A percentile compares a stretch with the other conserved stretches of the same genome.
Evolutionary conservation across 208 protist species (phyloP).

Genomic region (Zelonia costaricensis): DNA sequence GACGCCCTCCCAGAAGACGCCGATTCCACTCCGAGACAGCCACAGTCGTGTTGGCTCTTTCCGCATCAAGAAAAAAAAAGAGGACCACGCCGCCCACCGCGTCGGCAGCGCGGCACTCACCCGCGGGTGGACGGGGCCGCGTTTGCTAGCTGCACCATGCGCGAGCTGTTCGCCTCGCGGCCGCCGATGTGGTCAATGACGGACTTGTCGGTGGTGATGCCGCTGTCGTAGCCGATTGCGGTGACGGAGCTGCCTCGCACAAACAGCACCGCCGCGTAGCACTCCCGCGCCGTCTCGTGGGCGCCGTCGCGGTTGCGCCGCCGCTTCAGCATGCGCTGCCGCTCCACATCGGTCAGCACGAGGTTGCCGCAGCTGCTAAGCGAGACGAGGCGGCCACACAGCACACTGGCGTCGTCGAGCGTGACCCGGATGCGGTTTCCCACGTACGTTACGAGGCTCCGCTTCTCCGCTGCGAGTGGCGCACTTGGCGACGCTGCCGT

Average conservation of each 20-base stretch:
- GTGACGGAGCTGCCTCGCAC: constrained; percentile 68
- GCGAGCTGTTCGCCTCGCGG: constrained; percentile 35
- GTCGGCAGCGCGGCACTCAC: too few relatives aligned
- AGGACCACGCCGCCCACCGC: too few relatives aligned
- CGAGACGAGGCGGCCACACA: constrained; percentile 76
- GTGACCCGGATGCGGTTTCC: constrained; percentile 68
- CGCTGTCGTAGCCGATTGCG: constrained; percentile 57
- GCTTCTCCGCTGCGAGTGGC: constrained; percentile 31
- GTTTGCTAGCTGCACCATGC: constrained; percentile 66
- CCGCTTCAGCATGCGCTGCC: constrained; percentile 52
- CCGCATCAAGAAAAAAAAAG: too few relatives aligned
- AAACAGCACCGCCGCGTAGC: constrained; percentile 75
- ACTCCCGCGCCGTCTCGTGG: constrained; percentile 39
- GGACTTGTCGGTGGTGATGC: constrained; percentile 62
- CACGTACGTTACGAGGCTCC: constrained; percentile 52
- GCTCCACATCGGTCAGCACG: constrained; percentile 79
- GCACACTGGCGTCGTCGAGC: constrained; percentile 67
- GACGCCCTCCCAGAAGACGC: too few relatives aligned
- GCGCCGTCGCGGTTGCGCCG: constrained; percentile 18
- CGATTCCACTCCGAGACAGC: too few relatives aligned
- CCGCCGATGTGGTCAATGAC: constrained; percentile 65
- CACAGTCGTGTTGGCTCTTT: too few relatives aligned
- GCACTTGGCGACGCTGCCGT: constrained; percentile 10
- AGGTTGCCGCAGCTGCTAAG: constrained; percentile 66
- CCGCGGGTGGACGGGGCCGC: constrained; percentile 37